Evolutionary conservation across 2,329 filamentous ascomycete genomes (phyloP).

Genomic region (Talaromyces albobiverticillius): DNA sequence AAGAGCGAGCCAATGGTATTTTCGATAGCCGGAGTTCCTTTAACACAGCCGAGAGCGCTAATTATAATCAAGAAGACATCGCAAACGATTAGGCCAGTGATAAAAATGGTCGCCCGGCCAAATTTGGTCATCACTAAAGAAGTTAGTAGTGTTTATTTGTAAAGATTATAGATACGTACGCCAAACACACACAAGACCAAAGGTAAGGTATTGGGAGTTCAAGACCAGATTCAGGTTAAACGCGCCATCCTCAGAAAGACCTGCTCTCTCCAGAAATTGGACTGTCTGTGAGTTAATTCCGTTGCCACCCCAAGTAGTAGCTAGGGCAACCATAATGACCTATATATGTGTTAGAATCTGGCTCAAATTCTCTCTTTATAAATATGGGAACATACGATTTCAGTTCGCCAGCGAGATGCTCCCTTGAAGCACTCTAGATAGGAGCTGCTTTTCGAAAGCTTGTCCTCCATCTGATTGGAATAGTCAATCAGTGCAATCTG

Average conservation of each 20-base stretch:
- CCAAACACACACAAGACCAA: too few relatives aligned
- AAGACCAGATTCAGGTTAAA: conserved; percentile 58
- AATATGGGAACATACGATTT: conserved; percentile 55
- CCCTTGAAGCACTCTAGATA: conserved; percentile 85
- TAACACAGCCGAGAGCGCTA: conserved; percentile 60
- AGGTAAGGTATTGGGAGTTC: conserved; percentile 40
- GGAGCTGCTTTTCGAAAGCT: conserved; percentile 68
- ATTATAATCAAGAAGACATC: conserved; percentile 75
- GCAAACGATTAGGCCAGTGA: conserved; percentile 72
- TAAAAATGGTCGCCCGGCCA: conserved; percentile 71
- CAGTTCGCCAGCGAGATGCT: conserved; percentile 72
- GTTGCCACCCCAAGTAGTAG: conserved; percentile 62
- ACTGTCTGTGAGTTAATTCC: conserved; percentile 64
- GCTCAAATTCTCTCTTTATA: neutral
- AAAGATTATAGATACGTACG: conserved; percentile 43
- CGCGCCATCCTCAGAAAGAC: conserved; percentile 46
- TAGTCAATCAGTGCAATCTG: conserved; percentile 48
- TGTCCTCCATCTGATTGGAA: conserved; percentile 77
- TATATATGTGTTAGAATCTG: too few relatives aligned
- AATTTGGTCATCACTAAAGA: conserved; percentile 64
- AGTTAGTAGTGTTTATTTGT: too few relatives aligned
- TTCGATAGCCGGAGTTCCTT: conserved; percentile 55
- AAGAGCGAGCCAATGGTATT: conserved; percentile 80
- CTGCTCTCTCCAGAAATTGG: conserved; percentile 57
- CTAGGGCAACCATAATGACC: conserved; percentile 56